Evolutionary conservation across 768 basidiomycete genomes (phyloP).

Genomic region (Rhizopogon roseolus): DNA sequence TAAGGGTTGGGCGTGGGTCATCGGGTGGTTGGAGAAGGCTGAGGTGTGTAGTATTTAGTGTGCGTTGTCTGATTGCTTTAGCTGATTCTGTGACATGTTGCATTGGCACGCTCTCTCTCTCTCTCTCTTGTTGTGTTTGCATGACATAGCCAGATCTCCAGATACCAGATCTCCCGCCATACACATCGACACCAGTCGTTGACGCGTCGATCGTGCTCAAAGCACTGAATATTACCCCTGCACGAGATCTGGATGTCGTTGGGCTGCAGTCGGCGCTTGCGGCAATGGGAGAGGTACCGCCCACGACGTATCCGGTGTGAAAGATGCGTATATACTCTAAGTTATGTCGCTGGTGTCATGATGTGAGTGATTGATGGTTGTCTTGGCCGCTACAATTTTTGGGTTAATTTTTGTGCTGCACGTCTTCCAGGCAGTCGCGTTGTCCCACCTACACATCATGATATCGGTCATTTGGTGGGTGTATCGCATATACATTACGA

Average conservation of each 20-base stretch:
- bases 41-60: conserved; percentile 30
- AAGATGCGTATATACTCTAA: neutral
- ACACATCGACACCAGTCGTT: conserved; percentile 34
- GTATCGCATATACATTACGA: too few species aligned
- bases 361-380: neutral
- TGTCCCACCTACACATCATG: too few species aligned
- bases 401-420: too few species aligned
- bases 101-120: neutral
- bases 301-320: conserved; percentile 18
- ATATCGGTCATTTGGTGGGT: too few species aligned
- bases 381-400: too few species aligned
- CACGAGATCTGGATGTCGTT: conserved; percentile 38
- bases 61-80: neutral
- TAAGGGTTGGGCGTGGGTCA: conserved; percentile 44
- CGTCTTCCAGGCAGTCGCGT: too few species aligned
- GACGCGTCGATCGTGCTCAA: conserved; percentile 44
- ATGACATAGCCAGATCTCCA: conserved; percentile 30
- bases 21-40: conserved; percentile 54
- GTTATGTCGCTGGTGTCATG: neutral
- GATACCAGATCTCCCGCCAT: conserved; percentile 39
- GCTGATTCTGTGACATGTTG: neutral
- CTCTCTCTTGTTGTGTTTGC: neutral
- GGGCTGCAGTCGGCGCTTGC: conserved; percentile 20
- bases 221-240: conserved; percentile 46
- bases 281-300: conserved; percentile 12